These are phyloP conservation scores for Nitzschia palea DNA, from an alignment of 108 stramenopile species.

Conservation along the genomic window DNA sequence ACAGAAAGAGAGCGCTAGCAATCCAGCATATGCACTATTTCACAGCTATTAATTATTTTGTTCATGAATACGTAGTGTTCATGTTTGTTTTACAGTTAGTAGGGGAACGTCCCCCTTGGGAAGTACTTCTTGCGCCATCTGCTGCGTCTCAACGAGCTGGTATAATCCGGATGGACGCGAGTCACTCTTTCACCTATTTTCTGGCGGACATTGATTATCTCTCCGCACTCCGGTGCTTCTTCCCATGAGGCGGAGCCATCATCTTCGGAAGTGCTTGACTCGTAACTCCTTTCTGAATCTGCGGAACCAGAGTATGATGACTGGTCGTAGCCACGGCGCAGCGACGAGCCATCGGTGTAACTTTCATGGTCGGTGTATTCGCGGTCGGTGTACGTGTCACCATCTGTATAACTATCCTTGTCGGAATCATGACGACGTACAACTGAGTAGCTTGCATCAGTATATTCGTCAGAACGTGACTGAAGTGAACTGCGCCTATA, in stretches of 20 bases:
- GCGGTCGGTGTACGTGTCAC: neutral
- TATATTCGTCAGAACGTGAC: neutral
- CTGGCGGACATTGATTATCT: slow-evolving; percentile 53
- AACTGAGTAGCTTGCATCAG: neutral
- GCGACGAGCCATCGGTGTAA: neutral
- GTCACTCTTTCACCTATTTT: slow-evolving; percentile 74
- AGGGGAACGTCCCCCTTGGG: slow-evolving; percentile 56
- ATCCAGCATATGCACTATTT: too few relatives aligned
- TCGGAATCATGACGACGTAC: neutral
- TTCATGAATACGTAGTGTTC: neutral
- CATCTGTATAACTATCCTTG: neutral
- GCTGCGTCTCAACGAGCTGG: slow-evolving; percentile 71
- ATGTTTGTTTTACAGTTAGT: slow-evolving; percentile 8
- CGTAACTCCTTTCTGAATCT: slow-evolving; percentile 7
- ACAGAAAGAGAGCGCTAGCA: too few relatives aligned
- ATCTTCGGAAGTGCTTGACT: slow-evolving; percentile 16
- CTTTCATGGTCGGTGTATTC: neutral
- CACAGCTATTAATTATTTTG: neutral
- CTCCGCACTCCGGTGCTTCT: slow-evolving; percentile 66
- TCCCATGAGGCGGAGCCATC: slow-evolving; percentile 46
- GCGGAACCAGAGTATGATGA: slow-evolving; percentile 2
- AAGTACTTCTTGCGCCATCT: slow-evolving; percentile 85
- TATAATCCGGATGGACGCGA: slow-evolving; percentile 61
- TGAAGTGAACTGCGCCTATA: too few relatives aligned
- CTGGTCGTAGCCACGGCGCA: neutral